Conservation (phyloP, 139 green algal genomes). For the Mychonastes homosphaera region DNA sequence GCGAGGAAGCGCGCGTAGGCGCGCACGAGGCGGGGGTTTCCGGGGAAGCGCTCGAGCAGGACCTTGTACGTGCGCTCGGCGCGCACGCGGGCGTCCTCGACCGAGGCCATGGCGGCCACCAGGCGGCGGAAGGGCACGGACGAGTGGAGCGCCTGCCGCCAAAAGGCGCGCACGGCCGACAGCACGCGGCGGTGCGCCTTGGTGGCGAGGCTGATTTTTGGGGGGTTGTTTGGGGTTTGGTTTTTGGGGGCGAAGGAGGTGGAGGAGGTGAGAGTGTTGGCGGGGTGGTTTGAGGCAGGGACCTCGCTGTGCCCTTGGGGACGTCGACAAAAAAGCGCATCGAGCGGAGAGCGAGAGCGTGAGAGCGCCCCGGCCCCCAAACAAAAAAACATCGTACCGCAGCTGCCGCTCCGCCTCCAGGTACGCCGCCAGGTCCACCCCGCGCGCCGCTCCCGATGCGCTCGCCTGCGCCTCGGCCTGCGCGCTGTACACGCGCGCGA, state of each 20-base stretch:
- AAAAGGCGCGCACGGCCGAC: constrained; percentile 31
- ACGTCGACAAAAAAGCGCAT: no score
- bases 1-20: constrained; percentile 36
- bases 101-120: constrained; percentile 8
- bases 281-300: no score
- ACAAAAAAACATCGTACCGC: no score
- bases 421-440: constrained; percentile 36
- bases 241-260: no score
- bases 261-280: no score
- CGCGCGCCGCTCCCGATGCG: no score
- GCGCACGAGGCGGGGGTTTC: constrained; percentile 23
- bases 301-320: no score
- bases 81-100: constrained; percentile 9
- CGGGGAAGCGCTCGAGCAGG: constrained; percentile 32
- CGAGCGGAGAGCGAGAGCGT: no score
- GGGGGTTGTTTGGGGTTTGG: no score
- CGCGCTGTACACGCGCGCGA: no score
- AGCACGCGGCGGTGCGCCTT: constrained; percentile 28
- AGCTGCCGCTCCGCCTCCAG: constrained; percentile 39
- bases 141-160: constrained; percentile 26
- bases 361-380: no score
- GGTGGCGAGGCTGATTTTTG: constrained; percentile 11
- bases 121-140: constrained; percentile 27
- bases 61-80: constrained; percentile 30
- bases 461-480: no score